Evolutionary conservation across 2,329 filamentous ascomycete species (phyloP), one percentile per base, ranked within the genome.

Genomic region (Clonostachys rhizophaga): DNA sequence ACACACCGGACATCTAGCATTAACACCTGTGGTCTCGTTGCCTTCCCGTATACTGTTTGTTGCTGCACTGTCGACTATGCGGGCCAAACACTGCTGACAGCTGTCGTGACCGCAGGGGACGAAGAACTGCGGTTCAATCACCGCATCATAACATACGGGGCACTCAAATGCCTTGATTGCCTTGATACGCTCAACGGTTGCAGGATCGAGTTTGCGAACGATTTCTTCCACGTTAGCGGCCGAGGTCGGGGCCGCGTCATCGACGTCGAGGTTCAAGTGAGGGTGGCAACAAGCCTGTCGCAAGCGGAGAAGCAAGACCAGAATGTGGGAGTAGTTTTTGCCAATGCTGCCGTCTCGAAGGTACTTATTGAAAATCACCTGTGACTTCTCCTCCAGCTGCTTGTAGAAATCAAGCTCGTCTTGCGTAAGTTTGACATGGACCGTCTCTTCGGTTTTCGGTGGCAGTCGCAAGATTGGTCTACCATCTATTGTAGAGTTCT

Each of bases 61-160:
- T 2, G 74, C 66, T 5, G 83, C 66, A 40, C 68, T 81, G 51
- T 89, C 87, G 0, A 76, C 75, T 42, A 95, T 76, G 47, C 78
- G 81, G 6, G 81, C 76, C 50, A 94, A 83, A 60, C 91, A 96
- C 52, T 91, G 86, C 1, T 77, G 70, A 64, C 91, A 96, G 20
- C 83, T 83, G 50, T 85, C 81, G 58, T 96, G 91, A 3, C 91
- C 91, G 58, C 91, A 96, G 2, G 89, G 89, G 45, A 89, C 74
- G 62, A 91, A 86, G 52, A 95, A 88, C 4, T 79, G 79, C 0
- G 89, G 87, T 20, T 20, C 20, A 20, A 20, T 20, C 20, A 86
- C 81, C 3, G 75, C 83, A 57, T 96, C 91, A 49, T 87, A 84
- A 62, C 91, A 96, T 17, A 94, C 83, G 0, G 88, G 88, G 58